Evolutionary conservation across 2,329 filamentous ascomycete genomes (phyloP).

Genomic region (Grosmannia clavigera): DNA sequence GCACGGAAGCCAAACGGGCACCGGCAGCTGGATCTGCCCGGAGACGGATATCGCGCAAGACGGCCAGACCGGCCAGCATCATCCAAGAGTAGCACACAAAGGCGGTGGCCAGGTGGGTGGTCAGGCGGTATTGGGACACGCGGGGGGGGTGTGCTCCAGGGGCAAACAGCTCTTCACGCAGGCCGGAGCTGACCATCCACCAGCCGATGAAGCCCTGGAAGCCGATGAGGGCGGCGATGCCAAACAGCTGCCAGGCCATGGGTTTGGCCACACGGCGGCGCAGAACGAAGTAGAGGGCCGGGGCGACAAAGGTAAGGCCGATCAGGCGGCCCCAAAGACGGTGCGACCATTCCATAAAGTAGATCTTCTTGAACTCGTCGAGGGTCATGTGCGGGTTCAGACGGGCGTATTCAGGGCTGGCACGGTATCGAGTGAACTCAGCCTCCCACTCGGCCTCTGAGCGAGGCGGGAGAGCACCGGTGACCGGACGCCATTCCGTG

Average conservation of each 20-base stretch:
- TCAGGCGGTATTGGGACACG: slow-evolving; percentile 87
- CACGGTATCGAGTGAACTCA: slow-evolving; percentile 85
- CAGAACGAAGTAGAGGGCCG: slow-evolving; percentile 78
- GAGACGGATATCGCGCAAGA: slow-evolving; percentile 66
- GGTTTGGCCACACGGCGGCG: slow-evolving; percentile 63
- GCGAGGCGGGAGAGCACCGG: slow-evolving; percentile 76
- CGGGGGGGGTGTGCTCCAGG: slow-evolving; percentile 83
- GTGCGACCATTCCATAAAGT: slow-evolving; percentile 99
- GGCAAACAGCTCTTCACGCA: slow-evolving; percentile 91
- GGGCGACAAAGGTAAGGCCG: slow-evolving; percentile 78
- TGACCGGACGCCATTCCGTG: slow-evolving; percentile 97
- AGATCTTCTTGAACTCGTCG: slow-evolving; percentile 94
- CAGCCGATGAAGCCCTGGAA: slow-evolving; percentile 93
- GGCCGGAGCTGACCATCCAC: slow-evolving; percentile 98
- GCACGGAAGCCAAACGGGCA: slow-evolving; percentile 43
- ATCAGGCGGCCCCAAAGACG: slow-evolving; percentile 88
- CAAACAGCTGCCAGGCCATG: slow-evolving; percentile 66
- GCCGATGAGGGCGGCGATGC: slow-evolving; percentile 80
- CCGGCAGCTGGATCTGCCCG: slow-evolving; percentile 54
- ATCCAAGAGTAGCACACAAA: slow-evolving; percentile 92
- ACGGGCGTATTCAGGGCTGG: slow-evolving; percentile 82
- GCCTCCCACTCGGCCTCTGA: slow-evolving; percentile 73
- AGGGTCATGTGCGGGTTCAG: slow-evolving; percentile 90
- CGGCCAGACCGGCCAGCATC: slow-evolving; percentile 75
- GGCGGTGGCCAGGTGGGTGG: slow-evolving; percentile 78